These are phyloP conservation scores for Nitzschia sp. DNA, from an alignment of 108 stramenopile genomes.

Conservation along the genomic window DNA sequence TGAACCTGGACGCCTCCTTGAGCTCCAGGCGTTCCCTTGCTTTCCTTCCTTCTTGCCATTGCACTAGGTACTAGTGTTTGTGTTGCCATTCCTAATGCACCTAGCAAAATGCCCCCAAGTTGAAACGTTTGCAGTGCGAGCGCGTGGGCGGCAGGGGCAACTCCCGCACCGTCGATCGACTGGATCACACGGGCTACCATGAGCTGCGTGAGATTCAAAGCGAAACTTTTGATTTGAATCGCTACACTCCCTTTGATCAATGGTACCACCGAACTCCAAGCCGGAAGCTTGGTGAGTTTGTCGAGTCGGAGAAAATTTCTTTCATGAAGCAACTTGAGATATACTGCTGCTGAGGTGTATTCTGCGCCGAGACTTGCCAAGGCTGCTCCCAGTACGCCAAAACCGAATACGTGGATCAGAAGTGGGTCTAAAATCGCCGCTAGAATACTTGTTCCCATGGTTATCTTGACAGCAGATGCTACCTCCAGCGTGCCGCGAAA, in stretches of 20 bases:
- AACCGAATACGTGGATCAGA: slow-evolving; percentile 54
- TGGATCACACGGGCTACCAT: slow-evolving; percentile 75
- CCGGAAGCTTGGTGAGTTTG: slow-evolving; percentile 50
- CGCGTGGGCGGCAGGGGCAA: slow-evolving; percentile 76
- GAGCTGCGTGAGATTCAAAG: slow-evolving; percentile 72
- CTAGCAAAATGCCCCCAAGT: slow-evolving; percentile 65
- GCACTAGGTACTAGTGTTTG: slow-evolving; percentile 70
- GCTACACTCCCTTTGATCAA: slow-evolving; percentile 67
- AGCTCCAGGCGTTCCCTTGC: not conserved
- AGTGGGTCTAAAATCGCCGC: slow-evolving; percentile 70
- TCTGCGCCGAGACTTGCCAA: slow-evolving; percentile 65
- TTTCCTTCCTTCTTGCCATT: slow-evolving; percentile 50
- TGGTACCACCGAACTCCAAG: slow-evolving; percentile 52
- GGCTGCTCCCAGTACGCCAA: slow-evolving; percentile 80
- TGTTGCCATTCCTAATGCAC: slow-evolving; percentile 67
- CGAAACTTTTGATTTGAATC: slow-evolving; percentile 66
- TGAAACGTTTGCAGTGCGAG: slow-evolving; percentile 74
- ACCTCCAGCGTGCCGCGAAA: slow-evolving; percentile 60
- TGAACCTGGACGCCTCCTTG: slow-evolving; percentile 41
- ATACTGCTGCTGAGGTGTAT: slow-evolving; percentile 47
- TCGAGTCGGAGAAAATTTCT: slow-evolving; percentile 42
- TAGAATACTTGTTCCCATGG: slow-evolving; percentile 50
- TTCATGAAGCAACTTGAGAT: slow-evolving; percentile 50
- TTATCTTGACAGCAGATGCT: slow-evolving; percentile 65
- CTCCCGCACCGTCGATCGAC: slow-evolving; percentile 69